Base-by-base conservation (phyloP, 164 flowering plant genomes). In the Stephania yunnanensis region DNA sequence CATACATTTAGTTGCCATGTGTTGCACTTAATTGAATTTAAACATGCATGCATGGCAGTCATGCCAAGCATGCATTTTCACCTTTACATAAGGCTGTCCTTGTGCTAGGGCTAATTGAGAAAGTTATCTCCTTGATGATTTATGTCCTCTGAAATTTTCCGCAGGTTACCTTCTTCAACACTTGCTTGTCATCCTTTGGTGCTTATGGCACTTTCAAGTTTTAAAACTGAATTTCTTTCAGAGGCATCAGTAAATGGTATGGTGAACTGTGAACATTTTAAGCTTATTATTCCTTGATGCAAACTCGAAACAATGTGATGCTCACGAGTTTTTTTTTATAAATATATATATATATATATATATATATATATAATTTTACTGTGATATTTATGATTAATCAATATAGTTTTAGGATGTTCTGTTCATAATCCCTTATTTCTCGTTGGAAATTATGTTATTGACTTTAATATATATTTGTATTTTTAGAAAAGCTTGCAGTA, bases 221-320 rank as follows among this genome's bases (percentile, higher is more conserved):
- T 96, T 87, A 88, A 79, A 68, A 84, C 91, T 71, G 98, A 92
- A 58, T 64, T 87, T 48, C 87, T 94, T 52, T 89, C 92, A 13
- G 99, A 94, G 87, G 97, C 97, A 80, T 84, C 98, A 71, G 97
- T 91, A 71, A 91, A 96, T 85, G 99, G 99, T 96, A 92, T 64
- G 80, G 22, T 22, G 58, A 48, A 45, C 36, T 5, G 20, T 22
- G 55, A 61, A 30, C 50, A 5, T 36, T 36, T 48, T 30, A 10
- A 45, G 22, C 20, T 66, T 66, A 6, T 70, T 10, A 44, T 29
- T 9, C 50, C 12, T 50, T 50, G 55, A 11, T 5, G 52, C 44
- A 11, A 12, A 58, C 10, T 25, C 42, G 42, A 36, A 36, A 36
- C 42, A 36, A 36, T 36, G 42, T 36, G 42, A 36, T 36, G 4